These are phyloP conservation scores for Theileria luwenshuni DNA, from an alignment of 169 alveolate genomes.

Conservation along the genomic window DNA sequence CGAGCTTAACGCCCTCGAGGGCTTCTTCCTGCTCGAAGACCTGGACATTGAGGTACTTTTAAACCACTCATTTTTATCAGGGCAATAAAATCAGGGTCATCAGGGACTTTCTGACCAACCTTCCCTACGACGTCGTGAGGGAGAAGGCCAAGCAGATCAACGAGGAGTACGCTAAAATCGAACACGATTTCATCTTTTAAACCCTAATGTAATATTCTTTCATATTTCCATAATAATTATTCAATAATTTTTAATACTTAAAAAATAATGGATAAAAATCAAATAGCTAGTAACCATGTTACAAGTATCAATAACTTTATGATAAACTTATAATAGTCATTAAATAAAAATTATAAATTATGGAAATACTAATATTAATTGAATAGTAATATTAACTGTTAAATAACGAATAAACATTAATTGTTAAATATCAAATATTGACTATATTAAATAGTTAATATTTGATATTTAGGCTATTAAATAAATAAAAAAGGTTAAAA, in stretches of 20 bases:
- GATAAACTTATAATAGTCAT: too few species aligned
- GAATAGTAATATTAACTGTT: background rate
- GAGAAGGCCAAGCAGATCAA: background rate
- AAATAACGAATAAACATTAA: background rate
- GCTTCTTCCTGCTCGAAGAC: slow-evolving; percentile 45
- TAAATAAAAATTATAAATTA: background rate
- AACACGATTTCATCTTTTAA: background rate
- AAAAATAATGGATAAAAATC: background rate
- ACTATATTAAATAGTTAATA: background rate
- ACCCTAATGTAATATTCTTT: too few species aligned
- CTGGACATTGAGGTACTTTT: slow-evolving; percentile 4
- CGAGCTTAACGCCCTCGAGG: slow-evolving; percentile 34
- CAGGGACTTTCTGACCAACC: background rate
- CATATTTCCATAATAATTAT: too few species aligned
- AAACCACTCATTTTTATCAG: background rate
- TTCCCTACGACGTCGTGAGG: background rate
- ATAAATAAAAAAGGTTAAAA: slow-evolving; percentile 26
- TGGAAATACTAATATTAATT: background rate
- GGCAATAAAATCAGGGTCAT: background rate
- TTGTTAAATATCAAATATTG: too few species aligned
- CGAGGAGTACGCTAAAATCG: background rate
- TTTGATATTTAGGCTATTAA: slow-evolving; percentile 29
- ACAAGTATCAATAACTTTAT: background rate
- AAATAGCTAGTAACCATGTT: background rate
- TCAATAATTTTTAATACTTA: background rate